Conservation (phyloP, 2,329 filamentous ascomycete genomes). For the Pseudogymnoascus sp. region DNA sequence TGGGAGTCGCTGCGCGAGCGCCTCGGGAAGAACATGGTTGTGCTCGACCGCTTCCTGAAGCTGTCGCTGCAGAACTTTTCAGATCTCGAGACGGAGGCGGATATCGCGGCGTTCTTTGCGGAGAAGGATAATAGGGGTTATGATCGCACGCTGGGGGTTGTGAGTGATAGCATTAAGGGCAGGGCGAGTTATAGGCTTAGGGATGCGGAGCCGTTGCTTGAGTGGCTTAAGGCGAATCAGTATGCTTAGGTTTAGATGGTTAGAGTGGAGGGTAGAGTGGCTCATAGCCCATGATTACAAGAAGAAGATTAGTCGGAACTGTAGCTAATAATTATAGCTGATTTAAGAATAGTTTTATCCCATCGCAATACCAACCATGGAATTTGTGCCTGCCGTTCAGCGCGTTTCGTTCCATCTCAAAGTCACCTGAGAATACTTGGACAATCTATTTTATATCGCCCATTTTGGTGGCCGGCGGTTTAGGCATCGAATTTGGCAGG, state of each 20-base stretch:
- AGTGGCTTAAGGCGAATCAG: constrained; percentile 65
- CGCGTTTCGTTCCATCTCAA: neutral
- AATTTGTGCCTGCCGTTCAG: neutral
- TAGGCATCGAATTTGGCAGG: neutral
- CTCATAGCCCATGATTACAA: constrained; percentile 13
- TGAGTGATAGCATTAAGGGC: constrained; percentile 77
- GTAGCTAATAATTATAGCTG: constrained; percentile 19
- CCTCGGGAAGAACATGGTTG: constrained; percentile 73
- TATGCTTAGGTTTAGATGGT: constrained; percentile 39
- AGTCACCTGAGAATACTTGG: neutral
- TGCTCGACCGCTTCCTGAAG: constrained; percentile 83
- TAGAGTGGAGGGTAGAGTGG: neutral
- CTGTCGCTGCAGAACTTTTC: constrained; percentile 73
- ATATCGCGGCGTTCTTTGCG: constrained; percentile 80
- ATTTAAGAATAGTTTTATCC: constrained; percentile 11
- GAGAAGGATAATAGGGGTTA: constrained; percentile 80
- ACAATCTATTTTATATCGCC: neutral
- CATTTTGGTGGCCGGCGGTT: neutral
- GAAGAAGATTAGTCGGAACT: constrained; percentile 15
- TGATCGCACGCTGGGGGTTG: constrained; percentile 76
- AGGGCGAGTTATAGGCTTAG: constrained; percentile 76
- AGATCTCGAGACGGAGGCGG: constrained; percentile 58
- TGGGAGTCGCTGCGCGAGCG: constrained; percentile 68
- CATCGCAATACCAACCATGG: neutral
- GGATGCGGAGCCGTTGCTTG: constrained; percentile 64